Evolutionary conservation across 306 rosid genomes (phyloP), one percentile per base, ranked within the genome.

Genomic region (Geum urbanum): DNA sequence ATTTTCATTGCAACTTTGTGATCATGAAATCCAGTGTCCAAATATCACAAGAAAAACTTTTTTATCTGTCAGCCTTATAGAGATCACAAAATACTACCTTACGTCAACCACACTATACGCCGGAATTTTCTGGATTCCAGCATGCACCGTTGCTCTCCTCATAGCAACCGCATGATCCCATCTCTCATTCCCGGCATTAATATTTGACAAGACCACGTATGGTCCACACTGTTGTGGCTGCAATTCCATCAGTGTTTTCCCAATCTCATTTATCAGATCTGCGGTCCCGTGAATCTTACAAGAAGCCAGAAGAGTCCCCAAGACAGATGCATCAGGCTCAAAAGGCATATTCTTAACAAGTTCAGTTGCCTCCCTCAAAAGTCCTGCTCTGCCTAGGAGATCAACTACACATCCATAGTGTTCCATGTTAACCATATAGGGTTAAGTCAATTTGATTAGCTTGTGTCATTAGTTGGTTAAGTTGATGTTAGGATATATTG

Each of bases 351-450:
- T 74, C 27, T 74, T 75, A 16, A 83, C 47, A 27, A 92, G 69
- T 5, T 75, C 82, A 32, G 81, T 72, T 55, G 98, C 96, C 77
- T 92, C 96, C 72, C 51, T 69, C 45, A 88, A 74, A 70, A 86
- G 78, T 18, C 92, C 96, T 44, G 96, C 95, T 79, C 85, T 83
- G 40, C 90, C 91, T 79, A 92, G 82, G 75, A 92, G 94, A 80
- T 87, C 92, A 81, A 84, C 78, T 78, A 86, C 77, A 19, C 95
- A 87, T 7, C 86, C 96, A 60, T 83, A 89, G 71, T 89, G 96
- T 74, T 89, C 86, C n/a, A n/a, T 32, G 37, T 32, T 32, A 32
- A 32, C 37, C 37, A 32, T 32, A 32, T 32, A 32, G 37, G 37
- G 37, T 32, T 32, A 32, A 32, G 2, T 32, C 37, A 32, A 4